These are phyloP conservation scores for Beauveria asiatica DNA, from an alignment of 2,329 filamentous ascomycete genomes.

Conservation along the genomic window DNA sequence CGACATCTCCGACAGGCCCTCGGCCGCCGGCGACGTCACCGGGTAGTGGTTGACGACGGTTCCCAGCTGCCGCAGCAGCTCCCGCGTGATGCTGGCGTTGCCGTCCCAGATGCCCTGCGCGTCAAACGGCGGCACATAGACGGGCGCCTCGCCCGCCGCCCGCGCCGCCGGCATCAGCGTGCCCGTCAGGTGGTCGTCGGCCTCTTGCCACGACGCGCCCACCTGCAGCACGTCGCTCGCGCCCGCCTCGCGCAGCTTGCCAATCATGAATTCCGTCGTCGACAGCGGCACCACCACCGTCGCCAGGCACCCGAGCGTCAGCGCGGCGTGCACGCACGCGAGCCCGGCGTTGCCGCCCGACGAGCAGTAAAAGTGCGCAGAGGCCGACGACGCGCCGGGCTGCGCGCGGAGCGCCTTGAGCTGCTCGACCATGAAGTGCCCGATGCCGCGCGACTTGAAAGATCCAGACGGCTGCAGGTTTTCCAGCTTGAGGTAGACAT, in stretches of 20 bases:
- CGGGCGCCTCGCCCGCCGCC: slow-evolving; percentile 28
- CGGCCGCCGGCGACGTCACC: slow-evolving; percentile 53
- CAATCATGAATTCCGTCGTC: slow-evolving; percentile 59
- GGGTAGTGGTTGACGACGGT: slow-evolving; percentile 17
- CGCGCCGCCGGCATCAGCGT: slow-evolving; percentile 33
- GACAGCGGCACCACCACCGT: slow-evolving; percentile 64
- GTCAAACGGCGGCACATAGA: slow-evolving; percentile 61
- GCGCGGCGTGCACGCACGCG: slow-evolving; percentile 65
- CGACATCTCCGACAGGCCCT: slow-evolving; percentile 53
- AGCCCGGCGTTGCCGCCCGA: slow-evolving; percentile 75
- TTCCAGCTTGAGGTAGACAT: slow-evolving; percentile 76
- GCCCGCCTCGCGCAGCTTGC: slow-evolving; percentile 56
- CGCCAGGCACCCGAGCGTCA: slow-evolving; percentile 49
- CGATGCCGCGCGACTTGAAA: slow-evolving; percentile 75
- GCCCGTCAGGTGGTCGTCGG: slow-evolving; percentile 54
- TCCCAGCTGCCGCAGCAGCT: slow-evolving; percentile 28
- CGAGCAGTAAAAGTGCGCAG: slow-evolving; percentile 59
- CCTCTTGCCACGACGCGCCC: slow-evolving; percentile 60
- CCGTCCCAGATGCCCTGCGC: slow-evolving; percentile 59
- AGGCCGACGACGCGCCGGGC: slow-evolving; percentile 1
- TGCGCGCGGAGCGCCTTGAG: slow-evolving; percentile 21
- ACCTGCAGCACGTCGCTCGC: slow-evolving; percentile 53
- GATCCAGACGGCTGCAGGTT: slow-evolving; percentile 73
- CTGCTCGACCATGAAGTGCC: slow-evolving; percentile 54
- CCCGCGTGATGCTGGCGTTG: slow-evolving; percentile 46